These are phyloP conservation scores for Trichoderma virens DNA, from an alignment of 495 filamentous ascomycete genomes.

Conservation along the genomic window DNA sequence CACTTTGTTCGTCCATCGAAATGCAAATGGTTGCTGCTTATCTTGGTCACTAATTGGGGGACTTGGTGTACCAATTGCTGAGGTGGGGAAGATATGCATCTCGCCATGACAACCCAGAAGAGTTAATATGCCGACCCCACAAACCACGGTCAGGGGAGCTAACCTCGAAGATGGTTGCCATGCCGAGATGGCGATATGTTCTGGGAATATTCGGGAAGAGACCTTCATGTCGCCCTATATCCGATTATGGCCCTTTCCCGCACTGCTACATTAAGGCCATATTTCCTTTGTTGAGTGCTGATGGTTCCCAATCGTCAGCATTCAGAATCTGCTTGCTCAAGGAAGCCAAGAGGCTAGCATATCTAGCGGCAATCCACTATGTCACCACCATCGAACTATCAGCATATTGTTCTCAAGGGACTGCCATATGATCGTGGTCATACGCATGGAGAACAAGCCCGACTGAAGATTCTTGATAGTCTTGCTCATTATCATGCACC, in stretches of 20 bases:
- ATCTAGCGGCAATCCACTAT: neutral
- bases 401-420: neutral
- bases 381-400: neutral
- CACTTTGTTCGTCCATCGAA: neutral
- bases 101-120: neutral
- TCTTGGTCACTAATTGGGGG: neutral
- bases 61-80: neutral
- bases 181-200: neutral
- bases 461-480: neutral
- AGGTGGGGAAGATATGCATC: neutral
- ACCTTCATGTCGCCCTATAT: neutral
- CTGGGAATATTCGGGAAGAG: neutral
- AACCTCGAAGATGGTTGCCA: neutral
- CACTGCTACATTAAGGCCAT: neutral
- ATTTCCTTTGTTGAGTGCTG: neutral
- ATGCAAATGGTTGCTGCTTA: neutral
- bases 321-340: neutral
- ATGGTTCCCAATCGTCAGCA: neutral
- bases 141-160: neutral
- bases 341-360: neutral
- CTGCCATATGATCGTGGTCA: neutral
- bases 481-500: neutral
- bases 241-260: neutral
- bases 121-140: neutral
- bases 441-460: neutral